A percentile compares a stretch with the other conserved stretches of the same genome.
Evolutionary conservation across 768 basidiomycete genomes (phyloP).

Genomic region (Phaffia tasmanica): DNA sequence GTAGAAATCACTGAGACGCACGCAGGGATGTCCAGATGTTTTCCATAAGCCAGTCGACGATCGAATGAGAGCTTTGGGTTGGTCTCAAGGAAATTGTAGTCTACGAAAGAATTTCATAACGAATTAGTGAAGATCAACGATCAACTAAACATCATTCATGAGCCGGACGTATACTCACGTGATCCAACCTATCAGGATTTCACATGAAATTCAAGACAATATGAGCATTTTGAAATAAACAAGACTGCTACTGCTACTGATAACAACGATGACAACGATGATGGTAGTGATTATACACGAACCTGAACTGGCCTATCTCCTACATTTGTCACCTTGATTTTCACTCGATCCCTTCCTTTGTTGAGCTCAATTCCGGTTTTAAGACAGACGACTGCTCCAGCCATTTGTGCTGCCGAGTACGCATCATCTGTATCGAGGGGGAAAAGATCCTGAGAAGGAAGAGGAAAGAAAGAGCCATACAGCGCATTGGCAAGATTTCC

Average conservation of each 20-base stretch:
- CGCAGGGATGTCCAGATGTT: slow-evolving; percentile 69
- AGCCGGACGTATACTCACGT: not conserved
- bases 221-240: not conserved
- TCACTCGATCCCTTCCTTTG: slow-evolving; percentile 55
- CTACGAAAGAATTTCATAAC: slow-evolving; percentile 69
- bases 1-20: not conserved
- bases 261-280: slow-evolving; percentile 22
- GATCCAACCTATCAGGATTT: not conserved
- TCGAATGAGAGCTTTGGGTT: slow-evolving; percentile 74
- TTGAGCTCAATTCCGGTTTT: slow-evolving; percentile 61
- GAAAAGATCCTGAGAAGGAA: slow-evolving; percentile 58
- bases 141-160: not conserved
- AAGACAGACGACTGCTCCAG: slow-evolving; percentile 24
- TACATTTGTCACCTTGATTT: slow-evolving; percentile 69
- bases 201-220: not conserved
- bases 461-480: slow-evolving; percentile 86
- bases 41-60: slow-evolving; percentile 61
- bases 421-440: slow-evolving; percentile 39
- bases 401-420: slow-evolving; percentile 36
- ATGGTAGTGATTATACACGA: not conserved
- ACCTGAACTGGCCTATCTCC: slow-evolving; percentile 92
- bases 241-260: not conserved
- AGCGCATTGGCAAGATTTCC: slow-evolving; percentile 73
- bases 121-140: not conserved
- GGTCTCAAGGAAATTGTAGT: slow-evolving; percentile 82